Evolutionary conservation across 169 alveolate species (phyloP), one percentile per base, ranked within the genome.

Genomic region (Eimeria sp.): DNA sequence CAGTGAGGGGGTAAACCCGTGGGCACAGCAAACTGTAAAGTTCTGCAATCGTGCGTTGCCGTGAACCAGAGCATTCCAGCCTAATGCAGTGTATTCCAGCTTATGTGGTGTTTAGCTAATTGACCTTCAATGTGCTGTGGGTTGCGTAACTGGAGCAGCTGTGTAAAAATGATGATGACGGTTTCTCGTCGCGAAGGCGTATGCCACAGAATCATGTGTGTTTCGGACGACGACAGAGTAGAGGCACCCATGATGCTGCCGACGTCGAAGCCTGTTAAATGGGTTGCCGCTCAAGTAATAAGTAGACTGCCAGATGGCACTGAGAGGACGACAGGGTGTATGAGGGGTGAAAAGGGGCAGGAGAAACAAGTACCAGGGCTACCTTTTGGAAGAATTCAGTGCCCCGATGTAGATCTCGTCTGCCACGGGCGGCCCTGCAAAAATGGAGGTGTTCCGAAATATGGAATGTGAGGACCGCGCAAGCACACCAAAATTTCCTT

Each of bases 191-290:
- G 18, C 51, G 43, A 13, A 40, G 78, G 61, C 30, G 43, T 57
- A 57, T 86, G 92, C 30, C 58, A 34, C 78, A 86, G 92, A 43
- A 57, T 86, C 49, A 34, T 58, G 40, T 86, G 92, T 58, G 49
- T 86, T 20, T 86, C 92, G 34, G 80, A 86, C 49, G 78, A 86
- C 43, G 92, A 86, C 45, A 58, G 78, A 47, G 40, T 86, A 30
- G 92, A 86, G 43, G 92, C 92, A 18, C 92, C 92, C 75, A 86
- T 86, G 92, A 86, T 86, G 92, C 58, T 86, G 80, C 92, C 92
- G 27, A 58, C 78, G 43, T 47, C 92, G 40, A 86, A 86, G 78
- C 80, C 92, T 43, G 78, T 61, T 47, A 86, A 86, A 80, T 86
- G 92, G 92, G 78, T 86, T 16, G 92, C 92, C 78, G 92, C 78